phyloP scores from a whole-genome alignment of 768 basidiomycete species.

The Inosperma sp. region DNA sequence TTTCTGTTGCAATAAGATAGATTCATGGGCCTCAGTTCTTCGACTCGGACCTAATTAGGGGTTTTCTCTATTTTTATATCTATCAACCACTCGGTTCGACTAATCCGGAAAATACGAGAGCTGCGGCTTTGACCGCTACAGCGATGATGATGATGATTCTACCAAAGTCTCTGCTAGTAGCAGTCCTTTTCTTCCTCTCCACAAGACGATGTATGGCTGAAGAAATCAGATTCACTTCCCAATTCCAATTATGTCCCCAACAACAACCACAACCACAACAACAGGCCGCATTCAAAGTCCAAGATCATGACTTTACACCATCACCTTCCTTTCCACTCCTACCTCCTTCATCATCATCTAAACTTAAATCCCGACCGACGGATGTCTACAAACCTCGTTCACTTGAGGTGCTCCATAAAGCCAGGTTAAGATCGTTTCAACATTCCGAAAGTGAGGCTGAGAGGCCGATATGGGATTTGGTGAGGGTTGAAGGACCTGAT shows the following conservation, averaged over 20 bases:
- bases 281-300: not conserved
- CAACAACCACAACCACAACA: not conserved
- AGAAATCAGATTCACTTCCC: slow-evolving; percentile 21
- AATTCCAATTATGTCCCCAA: slow-evolving; percentile 16
- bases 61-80: too few species aligned
- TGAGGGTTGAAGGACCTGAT: slow-evolving; percentile 69
- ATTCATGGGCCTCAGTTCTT: too few species aligned
- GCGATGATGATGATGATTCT: slow-evolving; percentile 20
- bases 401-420: slow-evolving; percentile 44
- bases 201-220: slow-evolving; percentile 9
- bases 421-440: slow-evolving; percentile 48
- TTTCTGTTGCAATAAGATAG: too few species aligned
- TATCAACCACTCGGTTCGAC: too few species aligned
- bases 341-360: slow-evolving; percentile 5
- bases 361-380: slow-evolving; percentile 46
- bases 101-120: too few species aligned
- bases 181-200: slow-evolving; percentile 16
- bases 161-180: slow-evolving; percentile 14
- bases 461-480: slow-evolving; percentile 60
- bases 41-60: too few species aligned
- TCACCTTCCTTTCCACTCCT: slow-evolving; percentile 14
- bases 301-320: slow-evolving; percentile 14
- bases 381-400: slow-evolving; percentile 60
- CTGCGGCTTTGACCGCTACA: too few species aligned
- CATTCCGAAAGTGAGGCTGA: slow-evolving; percentile 42